These are phyloP conservation scores for Pythium phragmitis DNA, from an alignment of 352 stramenopile species.

Conservation along the genomic window DNA sequence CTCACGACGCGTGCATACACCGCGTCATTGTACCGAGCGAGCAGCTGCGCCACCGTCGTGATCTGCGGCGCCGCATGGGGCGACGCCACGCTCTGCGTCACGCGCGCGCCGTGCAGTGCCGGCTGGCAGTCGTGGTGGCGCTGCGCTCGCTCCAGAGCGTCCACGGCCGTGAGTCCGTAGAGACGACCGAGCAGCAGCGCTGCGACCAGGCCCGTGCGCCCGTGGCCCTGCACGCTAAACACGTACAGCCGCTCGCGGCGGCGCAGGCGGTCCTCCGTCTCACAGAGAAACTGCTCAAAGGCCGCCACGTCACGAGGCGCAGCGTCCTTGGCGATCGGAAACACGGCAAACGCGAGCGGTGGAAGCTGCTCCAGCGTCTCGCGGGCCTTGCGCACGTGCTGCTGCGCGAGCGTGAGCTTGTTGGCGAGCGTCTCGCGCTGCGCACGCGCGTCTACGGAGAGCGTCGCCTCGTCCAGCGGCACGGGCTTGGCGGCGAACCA, in stretches of 20 bases:
- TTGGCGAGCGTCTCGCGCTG: slow-evolving; percentile 38
- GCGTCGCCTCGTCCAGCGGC: neutral
- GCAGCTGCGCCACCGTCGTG: slow-evolving; percentile 38
- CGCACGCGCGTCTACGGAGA: slow-evolving; percentile 14
- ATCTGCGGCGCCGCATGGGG: slow-evolving; percentile 52
- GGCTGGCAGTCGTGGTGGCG: slow-evolving; percentile 65
- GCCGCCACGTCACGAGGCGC: slow-evolving; percentile 22
- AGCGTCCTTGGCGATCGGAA: slow-evolving; percentile 51
- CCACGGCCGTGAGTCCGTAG: slow-evolving; percentile 55
- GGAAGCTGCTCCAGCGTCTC: slow-evolving; percentile 33
- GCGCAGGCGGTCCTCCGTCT: slow-evolving; percentile 52
- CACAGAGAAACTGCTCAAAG: slow-evolving; percentile 33
- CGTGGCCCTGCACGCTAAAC: slow-evolving; percentile 71
- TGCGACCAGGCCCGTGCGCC: slow-evolving; percentile 63
- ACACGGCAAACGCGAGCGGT: slow-evolving; percentile 49
- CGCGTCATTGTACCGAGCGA: slow-evolving; percentile 51
- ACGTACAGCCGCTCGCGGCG: slow-evolving; percentile 60
- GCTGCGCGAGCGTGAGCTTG: slow-evolving; percentile 47
- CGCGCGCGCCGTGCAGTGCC: slow-evolving; percentile 29
- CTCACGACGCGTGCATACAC: slow-evolving; percentile 64
- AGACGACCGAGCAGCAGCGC: slow-evolving; percentile 69
- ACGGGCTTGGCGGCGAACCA: neutral
- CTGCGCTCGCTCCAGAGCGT: slow-evolving; percentile 66
- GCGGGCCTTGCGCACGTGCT: slow-evolving; percentile 41
- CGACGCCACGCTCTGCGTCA: slow-evolving; percentile 44